Base-by-base conservation (phyloP, 768 basidiomycete genomes). In the Phylloporus scabripes region DNA sequence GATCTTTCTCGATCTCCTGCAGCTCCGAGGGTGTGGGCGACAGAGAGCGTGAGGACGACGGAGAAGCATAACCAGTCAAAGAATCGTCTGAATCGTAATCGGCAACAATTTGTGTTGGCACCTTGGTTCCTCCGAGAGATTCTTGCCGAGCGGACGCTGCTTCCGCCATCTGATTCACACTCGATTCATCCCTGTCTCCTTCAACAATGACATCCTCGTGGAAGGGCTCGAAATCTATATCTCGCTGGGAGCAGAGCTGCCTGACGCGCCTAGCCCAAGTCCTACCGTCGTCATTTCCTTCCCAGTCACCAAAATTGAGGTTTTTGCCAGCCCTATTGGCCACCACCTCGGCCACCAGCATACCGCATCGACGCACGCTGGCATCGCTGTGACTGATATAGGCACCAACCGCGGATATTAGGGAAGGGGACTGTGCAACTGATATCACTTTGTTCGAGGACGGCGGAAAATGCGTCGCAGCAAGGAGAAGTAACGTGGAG, bases 281-380 rank as follows among this genome's bases (percentile, higher is more conserved):
- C 52, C 75, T 81, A 7, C 80, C 84, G 23, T 78, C 72, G 4
- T 80, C 83, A 1, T 81, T 77, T 1, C 86, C 91, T 7, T 87
- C 85, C 94, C 94, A 96, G 34, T 77, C 81, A 0, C 79, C 83
- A 55, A 99, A 97, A 49, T 81, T 74, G 18, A 97, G 72, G 42
- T 75, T 76, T 62, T 86, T 87, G 6, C 81, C 77, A 12, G 74
- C 73, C 23, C 72, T 71, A 5, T 72, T 70, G 1, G 91, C 87
- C 8, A 86, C 76, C 15, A 85, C 72, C 67, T 99, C 95, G 0
- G 89, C 95, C 0, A 81, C 82, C 29, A 97, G 76, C 92, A 99
- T 95, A 3, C 96, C 96, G 56, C 92, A 87, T 21, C 84, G 77
- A 4, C 95, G 83, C 17, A 96, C 77, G 4, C 82, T 74, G 1